Percentiles rank a stretch among this genome's conserved stretches.
Conservation (phyloP, 2,329 filamentous ascomycete species). For the Myriosclerotinia duriaeana region DNA sequence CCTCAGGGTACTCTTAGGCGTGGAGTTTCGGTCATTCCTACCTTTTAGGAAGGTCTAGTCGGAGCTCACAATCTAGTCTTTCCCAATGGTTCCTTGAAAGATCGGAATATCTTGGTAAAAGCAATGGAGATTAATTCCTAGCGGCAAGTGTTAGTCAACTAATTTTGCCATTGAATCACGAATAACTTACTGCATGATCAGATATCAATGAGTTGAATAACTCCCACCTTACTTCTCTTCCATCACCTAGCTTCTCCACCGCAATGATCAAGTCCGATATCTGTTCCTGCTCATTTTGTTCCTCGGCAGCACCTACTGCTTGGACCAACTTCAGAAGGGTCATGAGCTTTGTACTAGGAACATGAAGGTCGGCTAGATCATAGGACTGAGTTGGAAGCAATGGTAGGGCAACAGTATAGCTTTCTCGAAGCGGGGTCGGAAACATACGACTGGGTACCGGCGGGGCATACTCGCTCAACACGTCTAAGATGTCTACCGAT, state of each 20-base stretch:
- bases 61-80: background rate
- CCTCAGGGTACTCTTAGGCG: background rate
- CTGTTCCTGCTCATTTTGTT: background rate
- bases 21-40: background rate
- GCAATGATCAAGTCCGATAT: background rate
- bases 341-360: background rate
- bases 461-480: background rate
- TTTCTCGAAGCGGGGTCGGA: background rate
- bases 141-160: background rate
- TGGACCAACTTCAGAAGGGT: background rate
- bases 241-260: background rate
- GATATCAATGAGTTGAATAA: background rate
- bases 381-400: background rate
- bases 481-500: background rate
- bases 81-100: background rate
- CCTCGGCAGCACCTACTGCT: too few relatives aligned
- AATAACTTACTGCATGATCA: background rate
- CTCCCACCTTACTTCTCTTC: background rate
- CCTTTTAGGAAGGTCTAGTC: background rate
- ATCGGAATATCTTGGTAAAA: background rate
- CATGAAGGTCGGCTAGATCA: background rate
- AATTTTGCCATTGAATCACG: too few relatives aligned
- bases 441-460: background rate
- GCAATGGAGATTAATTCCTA: background rate
- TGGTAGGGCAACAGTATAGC: background rate